Base-by-base conservation (phyloP, 768 basidiomycete species). In the Lactarius deliciosus region DNA sequence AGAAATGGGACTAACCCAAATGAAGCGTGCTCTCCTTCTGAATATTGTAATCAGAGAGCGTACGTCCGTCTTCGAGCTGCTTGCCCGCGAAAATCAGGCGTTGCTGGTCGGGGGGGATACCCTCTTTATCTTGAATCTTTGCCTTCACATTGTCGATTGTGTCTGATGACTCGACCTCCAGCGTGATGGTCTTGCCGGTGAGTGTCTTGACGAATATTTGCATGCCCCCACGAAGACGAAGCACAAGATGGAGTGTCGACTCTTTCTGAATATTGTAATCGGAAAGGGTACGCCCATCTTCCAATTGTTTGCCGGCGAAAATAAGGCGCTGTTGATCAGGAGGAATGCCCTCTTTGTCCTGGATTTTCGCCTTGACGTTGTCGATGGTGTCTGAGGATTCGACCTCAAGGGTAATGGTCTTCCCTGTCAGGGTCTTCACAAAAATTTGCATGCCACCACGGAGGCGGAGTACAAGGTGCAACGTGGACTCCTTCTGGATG, bases 401-500 rank as follows among this genome's bases (percentile, higher is more conserved):
- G 9, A 93, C 91, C 77, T 92, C 91, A 4, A 94, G 80, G n/a
- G 92, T 94, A 77, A 93, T 93, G 0, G 94, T 95, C 82, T 95
- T 96, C 34, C 92, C 92, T 4, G 93, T 94, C 57, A 91, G 68
- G 0, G 89, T 91, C 81, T 91, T 90, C 22, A 90, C 89, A 68
- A 91, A 91, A 62, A 91, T 91, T 68, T 91, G 89, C 89, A 91
- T 91, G 55, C 93, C 92, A 68, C 93, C 94, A 73, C 92, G 90
- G n/a, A 96, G 86, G 77, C 94, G 91, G 36, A 96, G 86, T 30
- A 95, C 92, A 58, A 87, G 85, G 73, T 96, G 94, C 61, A 96
- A 89, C 45, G 94, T 96, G 0, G 89, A 92, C 80, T 96, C 94
- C 81, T 96, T 96, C 85, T 96, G 94, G 72, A 96, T 95, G 76